Percentiles rank a stretch among this genome's conserved stretches.
Evolutionary conservation across 768 basidiomycete genomes (phyloP).

Genomic region (Leccinellum rugosiceps): DNA sequence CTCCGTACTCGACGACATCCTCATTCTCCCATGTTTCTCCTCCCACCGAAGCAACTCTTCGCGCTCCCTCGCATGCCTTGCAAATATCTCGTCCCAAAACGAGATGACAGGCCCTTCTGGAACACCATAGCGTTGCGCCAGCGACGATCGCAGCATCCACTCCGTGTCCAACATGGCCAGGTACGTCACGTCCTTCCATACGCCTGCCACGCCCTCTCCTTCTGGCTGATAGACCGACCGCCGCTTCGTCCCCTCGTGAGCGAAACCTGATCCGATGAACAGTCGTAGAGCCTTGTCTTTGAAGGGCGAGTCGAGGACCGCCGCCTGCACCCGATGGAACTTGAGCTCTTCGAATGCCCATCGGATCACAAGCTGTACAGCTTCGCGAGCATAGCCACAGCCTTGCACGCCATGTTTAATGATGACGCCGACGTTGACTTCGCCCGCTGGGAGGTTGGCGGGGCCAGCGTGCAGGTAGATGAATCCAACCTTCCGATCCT

Average conservation of each 20-base stretch:
- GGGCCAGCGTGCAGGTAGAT: conserved; percentile 26
- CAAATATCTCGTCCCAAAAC: conserved; percentile 62
- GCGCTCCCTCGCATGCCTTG: conserved; percentile 54
- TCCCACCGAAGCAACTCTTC: conserved; percentile 57
- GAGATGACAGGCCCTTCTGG: conserved; percentile 32
- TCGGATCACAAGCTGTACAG: conserved; percentile 42
- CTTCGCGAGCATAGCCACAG: conserved; percentile 45
- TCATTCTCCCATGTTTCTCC: conserved; percentile 27
- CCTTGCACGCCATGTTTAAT: conserved; percentile 36
- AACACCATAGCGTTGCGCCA: conserved; percentile 5
- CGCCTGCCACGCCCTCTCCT: conserved; percentile 32
- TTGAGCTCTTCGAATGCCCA: conserved; percentile 41
- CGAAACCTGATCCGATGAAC: conserved; percentile 51
- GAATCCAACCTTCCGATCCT: conserved; percentile 13
- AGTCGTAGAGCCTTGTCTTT: conserved; percentile 45
- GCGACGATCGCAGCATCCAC: conserved; percentile 41
- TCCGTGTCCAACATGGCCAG: conserved; percentile 62
- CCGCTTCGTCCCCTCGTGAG: conserved; percentile 61
- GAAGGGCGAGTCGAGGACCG: conserved; percentile 43
- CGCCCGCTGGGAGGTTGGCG: conserved; percentile 27
- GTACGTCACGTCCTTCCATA: conserved; percentile 61
- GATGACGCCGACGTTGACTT: conserved; percentile 57
- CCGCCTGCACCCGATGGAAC: conserved; percentile 36
- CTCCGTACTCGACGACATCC: conserved; percentile 39
- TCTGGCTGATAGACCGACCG: conserved; percentile 47